Conservation (phyloP, 129 eudicot species). For the Ambrosia trifida region DNA sequence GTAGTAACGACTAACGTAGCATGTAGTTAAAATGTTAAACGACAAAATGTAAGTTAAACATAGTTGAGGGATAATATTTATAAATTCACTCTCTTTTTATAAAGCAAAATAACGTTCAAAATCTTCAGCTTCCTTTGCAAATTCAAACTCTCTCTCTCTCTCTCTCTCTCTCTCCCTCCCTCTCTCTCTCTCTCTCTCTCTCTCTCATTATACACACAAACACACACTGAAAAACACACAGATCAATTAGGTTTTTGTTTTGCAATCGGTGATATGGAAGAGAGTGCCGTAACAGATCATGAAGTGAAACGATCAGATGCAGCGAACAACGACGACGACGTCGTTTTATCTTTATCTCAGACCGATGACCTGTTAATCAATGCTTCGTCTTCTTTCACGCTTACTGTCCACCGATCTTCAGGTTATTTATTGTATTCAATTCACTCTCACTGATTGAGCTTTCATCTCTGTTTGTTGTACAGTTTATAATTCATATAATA, state of each 20-base stretch:
- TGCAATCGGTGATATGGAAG: slow-evolving; percentile 9
- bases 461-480: background rate
- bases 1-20: too few species aligned
- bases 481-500: too few species aligned
- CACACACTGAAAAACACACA: slow-evolving; percentile 13
- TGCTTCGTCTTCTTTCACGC: slow-evolving; percentile 16
- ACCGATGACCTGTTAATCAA: background rate
- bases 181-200: slow-evolving; percentile 7
- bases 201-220: background rate
- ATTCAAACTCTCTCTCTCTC: slow-evolving; percentile 26
- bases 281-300: background rate
- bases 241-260: slow-evolving; percentile 30
- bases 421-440: background rate
- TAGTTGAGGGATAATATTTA: slow-evolving; percentile 6
- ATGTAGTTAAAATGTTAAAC: too few species aligned
- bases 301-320: slow-evolving; percentile 2
- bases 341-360: background rate
- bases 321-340: background rate
- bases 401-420: background rate
- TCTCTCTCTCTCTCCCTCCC: slow-evolving; percentile 1
- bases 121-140: slow-evolving; percentile 24
- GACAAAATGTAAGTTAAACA: background rate
- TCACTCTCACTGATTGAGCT: background rate
- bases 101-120: slow-evolving; percentile 21
- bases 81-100: background rate